A percentile compares a stretch with the other conserved stretches of the same genome.
These are phyloP conservation scores for Candida chilensis DNA, from an alignment of 805 yeast species.

Conservation along the genomic window DNA sequence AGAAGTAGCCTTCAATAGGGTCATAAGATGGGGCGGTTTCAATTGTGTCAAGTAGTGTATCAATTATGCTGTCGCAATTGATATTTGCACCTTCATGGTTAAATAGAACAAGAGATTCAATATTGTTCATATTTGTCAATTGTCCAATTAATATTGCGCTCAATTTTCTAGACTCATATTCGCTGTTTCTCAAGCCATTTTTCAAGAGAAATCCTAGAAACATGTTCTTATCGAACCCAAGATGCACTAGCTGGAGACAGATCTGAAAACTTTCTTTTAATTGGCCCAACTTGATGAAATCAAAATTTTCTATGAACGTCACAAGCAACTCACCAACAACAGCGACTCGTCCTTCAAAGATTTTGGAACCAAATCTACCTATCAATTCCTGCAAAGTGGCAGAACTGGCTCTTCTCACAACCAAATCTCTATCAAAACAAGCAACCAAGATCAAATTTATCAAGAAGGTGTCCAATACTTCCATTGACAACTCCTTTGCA, in stretches of 20 bases:
- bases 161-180: constrained; percentile 29
- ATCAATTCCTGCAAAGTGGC: constrained; percentile 83
- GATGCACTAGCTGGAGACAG: constrained; percentile 5
- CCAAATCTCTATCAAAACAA: constrained; percentile 65
- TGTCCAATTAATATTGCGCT: no score
- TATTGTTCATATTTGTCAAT: no score
- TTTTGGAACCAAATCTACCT: constrained; percentile 54
- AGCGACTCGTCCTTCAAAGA: constrained; percentile 1
- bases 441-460: constrained; percentile 38
- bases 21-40: not conserved
- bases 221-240: constrained; percentile 14
- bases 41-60: no score
- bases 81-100: no score
- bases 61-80: no score
- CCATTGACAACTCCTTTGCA: constrained; percentile 8
- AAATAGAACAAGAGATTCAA: no score
- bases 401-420: constrained; percentile 70
- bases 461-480: constrained; percentile 9
- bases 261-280: constrained; percentile 11
- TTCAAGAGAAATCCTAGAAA: constrained; percentile 20
- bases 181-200: constrained; percentile 22
- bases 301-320: constrained; percentile 49
- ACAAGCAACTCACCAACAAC: constrained; percentile 28
- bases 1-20: constrained; percentile 2
- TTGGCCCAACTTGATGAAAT: constrained; percentile 37